These are phyloP conservation scores for Quercus tomentella DNA, from an alignment of 331 rosid species.

Conservation along the genomic window DNA sequence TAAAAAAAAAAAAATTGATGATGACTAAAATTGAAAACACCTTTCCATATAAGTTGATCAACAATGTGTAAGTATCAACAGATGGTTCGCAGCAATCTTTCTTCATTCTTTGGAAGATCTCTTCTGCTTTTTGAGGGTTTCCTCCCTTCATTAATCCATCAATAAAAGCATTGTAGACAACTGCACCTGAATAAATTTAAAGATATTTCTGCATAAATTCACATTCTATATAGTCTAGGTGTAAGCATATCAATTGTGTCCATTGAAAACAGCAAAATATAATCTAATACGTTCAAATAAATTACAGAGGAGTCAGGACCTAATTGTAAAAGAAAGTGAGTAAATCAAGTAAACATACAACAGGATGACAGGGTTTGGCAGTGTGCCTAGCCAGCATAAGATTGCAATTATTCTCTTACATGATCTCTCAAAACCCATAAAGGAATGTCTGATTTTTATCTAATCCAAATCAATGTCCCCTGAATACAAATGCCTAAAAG, in stretches of 20 bases:
- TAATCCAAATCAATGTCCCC: too few relatives aligned
- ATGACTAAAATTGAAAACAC: constrained; percentile 29
- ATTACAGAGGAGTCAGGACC: neutral
- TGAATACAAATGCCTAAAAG: neutral
- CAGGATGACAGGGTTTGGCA: neutral
- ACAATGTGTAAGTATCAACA: constrained; percentile 69
- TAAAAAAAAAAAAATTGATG: neutral
- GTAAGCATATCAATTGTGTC: neutral
- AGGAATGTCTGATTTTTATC: too few relatives aligned
- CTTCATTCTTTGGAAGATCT: constrained; percentile 81
- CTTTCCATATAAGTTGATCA: constrained; percentile 87
- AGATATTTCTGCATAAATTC: constrained; percentile 6
- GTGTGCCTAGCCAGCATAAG: neutral
- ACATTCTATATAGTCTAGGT: neutral
- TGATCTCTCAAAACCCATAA: neutral
- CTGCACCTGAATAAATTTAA: constrained; percentile 47
- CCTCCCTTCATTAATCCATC: constrained; percentile 78
- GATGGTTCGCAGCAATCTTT: constrained; percentile 69
- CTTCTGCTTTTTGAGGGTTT: constrained; percentile 64
- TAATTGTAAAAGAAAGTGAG: neutral
- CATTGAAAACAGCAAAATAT: neutral
- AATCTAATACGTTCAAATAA: neutral
- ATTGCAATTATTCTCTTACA: neutral
- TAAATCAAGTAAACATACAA: neutral
- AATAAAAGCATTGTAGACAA: constrained; percentile 77